Evolutionary conservation across 805 yeast genomes (phyloP).

Genomic region (Sugiyamaella qingdaonensis): DNA sequence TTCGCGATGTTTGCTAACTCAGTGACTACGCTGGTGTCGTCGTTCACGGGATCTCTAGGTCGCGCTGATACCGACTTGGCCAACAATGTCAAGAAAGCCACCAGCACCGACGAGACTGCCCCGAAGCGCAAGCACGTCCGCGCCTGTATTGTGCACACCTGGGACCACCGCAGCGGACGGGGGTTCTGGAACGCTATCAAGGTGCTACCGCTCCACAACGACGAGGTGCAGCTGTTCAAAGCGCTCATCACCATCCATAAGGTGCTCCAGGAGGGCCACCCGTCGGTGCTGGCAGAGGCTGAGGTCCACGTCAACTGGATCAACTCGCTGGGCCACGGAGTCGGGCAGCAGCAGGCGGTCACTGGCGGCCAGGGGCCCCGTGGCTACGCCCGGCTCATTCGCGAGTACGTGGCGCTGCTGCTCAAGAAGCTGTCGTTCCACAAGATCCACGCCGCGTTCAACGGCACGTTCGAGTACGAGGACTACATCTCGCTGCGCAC

Average conservation of each 20-base stretch:
- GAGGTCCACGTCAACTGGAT: slow-evolving; percentile 75
- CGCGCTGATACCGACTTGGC: slow-evolving; percentile 37
- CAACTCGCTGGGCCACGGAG: slow-evolving; percentile 60
- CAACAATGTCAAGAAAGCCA: slow-evolving; percentile 72
- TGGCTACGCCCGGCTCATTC: slow-evolving; percentile 65
- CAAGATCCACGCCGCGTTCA: slow-evolving; percentile 78
- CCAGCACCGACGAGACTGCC: slow-evolving; percentile 79
- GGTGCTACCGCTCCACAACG: slow-evolving; percentile 71
- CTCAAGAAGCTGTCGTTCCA: slow-evolving; percentile 78
- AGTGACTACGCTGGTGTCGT: slow-evolving; percentile 11
- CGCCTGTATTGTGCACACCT: slow-evolving; percentile 90
- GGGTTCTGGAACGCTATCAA: slow-evolving; percentile 84
- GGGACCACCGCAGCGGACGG: slow-evolving; percentile 86
- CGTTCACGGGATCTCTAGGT: slow-evolving; percentile 24
- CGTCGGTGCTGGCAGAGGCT: slow-evolving; percentile 74
- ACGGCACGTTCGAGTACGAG: slow-evolving; percentile 93
- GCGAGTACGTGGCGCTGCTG: slow-evolving; percentile 68
- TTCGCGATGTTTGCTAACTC: background rate
- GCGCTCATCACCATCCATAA: slow-evolving; percentile 82
- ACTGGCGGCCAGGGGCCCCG: slow-evolving; percentile 36
- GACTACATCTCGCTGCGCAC: slow-evolving; percentile 85
- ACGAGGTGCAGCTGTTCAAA: slow-evolving; percentile 82
- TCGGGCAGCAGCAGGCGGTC: slow-evolving; percentile 32
- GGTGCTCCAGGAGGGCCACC: slow-evolving; percentile 97
- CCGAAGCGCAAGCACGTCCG: slow-evolving; percentile 96